Evolutionary conservation across 495 filamentous ascomycete genomes (phyloP).

Genomic region (Hypoxylon lienhwacheense): DNA sequence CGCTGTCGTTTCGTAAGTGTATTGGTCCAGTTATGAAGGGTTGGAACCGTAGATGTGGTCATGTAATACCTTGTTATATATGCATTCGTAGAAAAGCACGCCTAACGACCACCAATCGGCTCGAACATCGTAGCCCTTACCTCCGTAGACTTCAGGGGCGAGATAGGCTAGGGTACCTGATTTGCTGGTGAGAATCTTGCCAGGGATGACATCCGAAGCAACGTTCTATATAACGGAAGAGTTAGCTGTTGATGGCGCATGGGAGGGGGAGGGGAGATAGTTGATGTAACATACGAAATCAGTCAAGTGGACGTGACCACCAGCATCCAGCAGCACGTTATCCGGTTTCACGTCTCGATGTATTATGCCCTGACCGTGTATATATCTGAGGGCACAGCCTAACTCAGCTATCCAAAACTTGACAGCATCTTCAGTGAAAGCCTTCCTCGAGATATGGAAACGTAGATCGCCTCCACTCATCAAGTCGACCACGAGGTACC

Average conservation of each 20-base stretch:
- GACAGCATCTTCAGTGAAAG: slow-evolving; percentile 95
- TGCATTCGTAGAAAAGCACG: slow-evolving; percentile 97
- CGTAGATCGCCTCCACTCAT: slow-evolving; percentile 98
- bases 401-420: slow-evolving; percentile 96
- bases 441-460: slow-evolving; percentile 97
- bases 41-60: not conserved
- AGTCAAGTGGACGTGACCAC: slow-evolving; percentile 95
- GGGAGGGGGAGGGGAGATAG: not conserved
- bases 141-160: slow-evolving; percentile 92
- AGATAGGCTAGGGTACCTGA: slow-evolving; percentile 96
- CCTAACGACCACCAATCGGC: slow-evolving; percentile 99
- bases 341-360: slow-evolving; percentile 97
- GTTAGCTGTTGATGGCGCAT: slow-evolving; percentile 8
- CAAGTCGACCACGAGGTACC: slow-evolving; percentile 95
- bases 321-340: slow-evolving; percentile 89
- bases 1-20: slow-evolving; percentile 55
- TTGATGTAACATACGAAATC: slow-evolving; percentile 75
- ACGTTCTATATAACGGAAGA: slow-evolving; percentile 71
- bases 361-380: slow-evolving; percentile 90
- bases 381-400: slow-evolving; percentile 87
- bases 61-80: slow-evolving; percentile 87
- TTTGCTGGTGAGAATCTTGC: slow-evolving; percentile 88
- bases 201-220: slow-evolving; percentile 83
- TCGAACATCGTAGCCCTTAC: slow-evolving; percentile 79
- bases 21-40: not conserved